Base-by-base conservation (phyloP, 768 basidiomycete genomes). In the Grammothele lineata region DNA sequence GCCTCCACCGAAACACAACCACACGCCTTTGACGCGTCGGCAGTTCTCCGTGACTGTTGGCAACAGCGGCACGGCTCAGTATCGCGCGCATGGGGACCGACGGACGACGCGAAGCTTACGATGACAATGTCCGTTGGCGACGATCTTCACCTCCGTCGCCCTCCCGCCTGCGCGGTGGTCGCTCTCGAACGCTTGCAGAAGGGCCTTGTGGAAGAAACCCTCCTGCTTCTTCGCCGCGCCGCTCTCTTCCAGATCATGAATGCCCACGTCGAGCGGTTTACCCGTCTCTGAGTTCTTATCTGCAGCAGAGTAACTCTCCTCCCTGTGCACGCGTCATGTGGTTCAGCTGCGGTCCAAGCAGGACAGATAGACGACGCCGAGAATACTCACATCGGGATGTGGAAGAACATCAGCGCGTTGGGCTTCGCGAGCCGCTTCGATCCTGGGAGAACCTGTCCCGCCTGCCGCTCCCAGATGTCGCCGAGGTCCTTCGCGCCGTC, bases 371-470 rank as follows among this genome's bases (percentile, higher is more conserved):
- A 22, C 0, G 43, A 6, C 24, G 21, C 38, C 18, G 15, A 40
- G 23, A 21, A 40, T 3, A 71, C 84, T 18, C 61, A 90, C 85
- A 97, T 61, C 42, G 95, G 95, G 38, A 99, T 98, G 56, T 98
- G 95, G 82, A 96, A 97, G 70, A 95, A 96, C 87, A 92, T 89
- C 56, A 98, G 65, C 0, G 92, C 95, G 58, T 97, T 97, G 1
- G 95, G 95, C 65, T 96, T 98, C 4, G 88, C 90, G 3, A 93
- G 72, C 45, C 71, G 73, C 57, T 69, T 66, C 19, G 66, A 64
- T 40, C 71, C 61, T 0, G 87, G 82, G 0, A 76, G 70, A 39
- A 83, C 59, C 63, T 86, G 86, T 30, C 74, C 78, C 12, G 50
- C 56, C 54, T 85, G 77, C 18, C 87, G 76, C 43, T 66, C 64